Evolutionary conservation across 2,329 filamentous ascomycete genomes (phyloP), one percentile per base, ranked within the genome.

Genomic region (Colletotrichum coccodes): DNA sequence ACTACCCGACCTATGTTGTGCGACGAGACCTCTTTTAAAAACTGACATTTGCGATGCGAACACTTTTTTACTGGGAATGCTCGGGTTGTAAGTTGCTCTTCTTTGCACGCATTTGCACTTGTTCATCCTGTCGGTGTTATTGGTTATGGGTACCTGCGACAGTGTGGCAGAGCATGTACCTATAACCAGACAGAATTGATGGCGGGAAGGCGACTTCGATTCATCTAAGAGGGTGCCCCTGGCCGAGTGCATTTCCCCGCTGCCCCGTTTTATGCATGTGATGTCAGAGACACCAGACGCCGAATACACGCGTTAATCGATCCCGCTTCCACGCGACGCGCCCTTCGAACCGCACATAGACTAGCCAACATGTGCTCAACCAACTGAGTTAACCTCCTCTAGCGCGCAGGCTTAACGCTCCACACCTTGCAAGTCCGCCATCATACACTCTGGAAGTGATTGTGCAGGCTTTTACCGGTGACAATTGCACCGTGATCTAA

Each of bases 321-420:
- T 66, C 58, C 34, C 56, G 47, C 60, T 16, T 58, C 30, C 38
- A 66, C 66, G 66, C 66, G 66, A 60, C 66, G 66, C 66, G 66
- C 57, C 34, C 54, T 68, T 36, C 26, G 34, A 12, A 56, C 54
- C 42, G 66, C 62, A 60, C 49, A 21, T 14, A 49, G 56, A 34
- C 66, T 50, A 66, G 61, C 50, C 66, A 44, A 42, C 64, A 50
- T 57, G 42, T 52, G 34, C 30, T 38, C 47, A 11, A 59, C 23
- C 32, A 34, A n/a, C 32, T 63, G 21, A 36, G 28, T 34, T 54
- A 28, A 44, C 36, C 54, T n/a, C 7, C 30, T 49, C 44, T 44
- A 40, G n/a, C 32, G 47, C 52, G 40, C 40, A 36, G 49, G 14
- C 14, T 26, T 28, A 40, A 60, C 54, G 14, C 42, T 7, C 21